A percentile compares a stretch with the other conserved stretches of the same genome.
Evolutionary conservation across 225 moss, liverwort and hornwort genomes (phyloP).

Genomic region (Pleurozium schreberi): DNA sequence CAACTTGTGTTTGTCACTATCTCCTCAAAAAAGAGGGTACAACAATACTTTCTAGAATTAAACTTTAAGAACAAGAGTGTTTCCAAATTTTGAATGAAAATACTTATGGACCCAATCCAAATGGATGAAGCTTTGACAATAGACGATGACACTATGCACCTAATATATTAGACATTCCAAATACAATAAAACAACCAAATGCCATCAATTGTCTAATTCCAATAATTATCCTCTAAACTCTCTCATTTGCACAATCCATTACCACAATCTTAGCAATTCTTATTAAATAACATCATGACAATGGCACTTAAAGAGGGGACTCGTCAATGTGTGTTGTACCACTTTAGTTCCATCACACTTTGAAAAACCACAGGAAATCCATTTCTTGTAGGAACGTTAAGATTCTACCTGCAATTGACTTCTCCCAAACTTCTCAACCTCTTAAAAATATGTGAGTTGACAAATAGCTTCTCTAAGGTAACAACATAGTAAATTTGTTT

Average conservation of each 20-base stretch:
- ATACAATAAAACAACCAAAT: not conserved
- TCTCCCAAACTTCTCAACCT: not conserved
- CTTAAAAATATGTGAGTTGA: not conserved
- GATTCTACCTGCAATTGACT: not conserved
- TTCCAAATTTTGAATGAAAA: not conserved
- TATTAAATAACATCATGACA: not conserved
- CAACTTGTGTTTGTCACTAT: too few relatives aligned
- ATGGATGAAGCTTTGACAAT: too few relatives aligned
- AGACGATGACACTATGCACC: too few relatives aligned
- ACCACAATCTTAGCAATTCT: not conserved
- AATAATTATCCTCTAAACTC: rapidly evolving
- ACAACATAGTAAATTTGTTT: not conserved
- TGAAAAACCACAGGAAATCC: not conserved
- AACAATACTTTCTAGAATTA: not conserved
- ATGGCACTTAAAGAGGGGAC: rapidly evolving
- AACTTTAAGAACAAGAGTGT: not conserved
- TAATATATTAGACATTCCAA: not conserved
- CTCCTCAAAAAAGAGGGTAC: too few relatives aligned
- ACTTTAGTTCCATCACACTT: not conserved
- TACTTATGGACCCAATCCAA: too few relatives aligned
- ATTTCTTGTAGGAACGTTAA: not conserved
- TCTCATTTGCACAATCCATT: not conserved
- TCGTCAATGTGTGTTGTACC: rapidly evolving
- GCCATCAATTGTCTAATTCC: not conserved
- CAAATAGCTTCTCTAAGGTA: not conserved